Conservation (phyloP, 164 flowering plant genomes). For the Tetracentron sinense region DNA sequence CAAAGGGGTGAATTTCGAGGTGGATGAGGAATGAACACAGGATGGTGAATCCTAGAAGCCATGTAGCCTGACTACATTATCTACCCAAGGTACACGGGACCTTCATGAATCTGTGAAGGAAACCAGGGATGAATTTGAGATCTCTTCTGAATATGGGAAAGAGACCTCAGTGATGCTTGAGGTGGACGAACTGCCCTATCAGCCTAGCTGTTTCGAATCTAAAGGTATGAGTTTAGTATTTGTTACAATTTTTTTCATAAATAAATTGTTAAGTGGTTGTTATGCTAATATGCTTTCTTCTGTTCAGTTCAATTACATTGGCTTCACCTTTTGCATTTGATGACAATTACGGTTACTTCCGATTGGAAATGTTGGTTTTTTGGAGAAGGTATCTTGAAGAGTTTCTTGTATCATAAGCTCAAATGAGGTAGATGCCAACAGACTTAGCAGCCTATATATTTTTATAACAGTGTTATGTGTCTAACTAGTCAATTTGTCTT, state of each 20-base stretch:
- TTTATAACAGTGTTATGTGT: neutral
- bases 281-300: neutral
- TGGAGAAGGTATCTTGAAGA: neutral
- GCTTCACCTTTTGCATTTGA: too few species aligned
- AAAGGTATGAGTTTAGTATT: slow-evolving; percentile 48
- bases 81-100: slow-evolving; percentile 56
- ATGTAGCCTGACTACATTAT: slow-evolving; percentile 48
- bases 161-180: slow-evolving; percentile 83
- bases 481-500: neutral
- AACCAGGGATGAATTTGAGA: slow-evolving; percentile 71
- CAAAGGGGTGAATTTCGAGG: slow-evolving; percentile 4
- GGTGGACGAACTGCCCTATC: slow-evolving; percentile 76
- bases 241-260: neutral
- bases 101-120: slow-evolving; percentile 76
- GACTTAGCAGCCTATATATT: too few species aligned
- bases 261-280: too few species aligned
- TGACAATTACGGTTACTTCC: too few species aligned
- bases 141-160: slow-evolving; percentile 63
- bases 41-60: slow-evolving; percentile 55
- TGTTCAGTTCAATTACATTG: neutral
- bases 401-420: neutral
- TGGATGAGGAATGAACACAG: neutral
- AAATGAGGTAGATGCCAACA: too few species aligned
- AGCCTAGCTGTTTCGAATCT: slow-evolving; percentile 32
- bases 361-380: too few species aligned